Base-by-base conservation (phyloP, 805 yeast genomes). In the Metschnikowia gruessii region DNA sequence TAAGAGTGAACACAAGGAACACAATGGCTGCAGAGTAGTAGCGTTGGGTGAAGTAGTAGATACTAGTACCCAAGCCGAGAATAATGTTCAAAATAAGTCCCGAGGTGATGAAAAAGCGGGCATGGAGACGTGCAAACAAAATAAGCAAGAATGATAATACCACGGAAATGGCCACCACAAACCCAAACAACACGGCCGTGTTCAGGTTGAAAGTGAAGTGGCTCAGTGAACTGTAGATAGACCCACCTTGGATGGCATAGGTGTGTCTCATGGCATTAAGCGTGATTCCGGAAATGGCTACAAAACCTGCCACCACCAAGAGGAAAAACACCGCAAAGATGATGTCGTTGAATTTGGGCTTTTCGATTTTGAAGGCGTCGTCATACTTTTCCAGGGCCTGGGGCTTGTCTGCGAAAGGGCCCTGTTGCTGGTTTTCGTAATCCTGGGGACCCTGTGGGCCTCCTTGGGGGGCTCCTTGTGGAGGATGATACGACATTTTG, bases 21-120 rank as follows among this genome's bases (percentile, higher is more conserved):
- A 84, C 89, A 50, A 87, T 72, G 2, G 89, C 96, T 0, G 95
- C 92, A 4, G 92, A 82, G 72, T 83, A 88, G 64, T 87, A 85
- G 28, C 74, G 70, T 54, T 77, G 73, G 1, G 75, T 82, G 56
- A 90, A 74, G 59, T 85, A 87, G 65, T 80, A 83, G 54, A 90
- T 82, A 4, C 89, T 80, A 5, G 95, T 82, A 15, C 86, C 96
- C 22, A 88, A 56, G 3, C 92, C 88, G 47, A 87, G 64, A 1
- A 81, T 56, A 11, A 87, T 72, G 59, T 87, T 87, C 40, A 83
- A 66, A 28, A 86, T 70, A 52, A 89, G 76, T 1, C 95, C 87
- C 21, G 81, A 64, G 45, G 77, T 75, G 54, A 89, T 86, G 63
- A 89, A 89, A 45, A 74, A 67, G 42, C 75, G 70, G 8, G 97